These are phyloP conservation scores for Calonectria pteridis DNA, from an alignment of 2,329 filamentous ascomycete species.

Conservation along the genomic window DNA sequence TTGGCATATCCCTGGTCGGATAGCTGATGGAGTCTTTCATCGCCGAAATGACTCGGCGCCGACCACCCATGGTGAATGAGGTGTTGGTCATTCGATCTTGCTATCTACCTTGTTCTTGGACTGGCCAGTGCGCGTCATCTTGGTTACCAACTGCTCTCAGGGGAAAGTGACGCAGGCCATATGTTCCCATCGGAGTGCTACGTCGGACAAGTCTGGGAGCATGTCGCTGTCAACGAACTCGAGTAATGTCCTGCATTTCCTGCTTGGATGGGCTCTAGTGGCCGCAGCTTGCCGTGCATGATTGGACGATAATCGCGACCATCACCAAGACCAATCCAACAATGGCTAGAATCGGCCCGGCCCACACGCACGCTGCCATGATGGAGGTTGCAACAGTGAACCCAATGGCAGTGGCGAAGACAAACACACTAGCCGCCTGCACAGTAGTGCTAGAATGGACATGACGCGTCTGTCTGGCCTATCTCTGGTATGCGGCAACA, in stretches of 20 bases:
- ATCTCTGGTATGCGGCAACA: too few relatives aligned
- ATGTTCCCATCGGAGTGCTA: neutral
- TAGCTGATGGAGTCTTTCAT: neutral
- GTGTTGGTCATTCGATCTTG: neutral
- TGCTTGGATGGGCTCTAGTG: neutral
- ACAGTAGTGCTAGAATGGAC: neutral
- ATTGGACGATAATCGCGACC: too few relatives aligned
- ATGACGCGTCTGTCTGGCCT: neutral
- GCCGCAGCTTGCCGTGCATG: neutral
- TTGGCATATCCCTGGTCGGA: neutral
- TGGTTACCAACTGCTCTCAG: too few relatives aligned
- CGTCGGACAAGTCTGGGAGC: too few relatives aligned
- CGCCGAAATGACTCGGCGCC: neutral
- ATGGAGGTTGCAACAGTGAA: neutral
- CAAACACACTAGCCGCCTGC: neutral
- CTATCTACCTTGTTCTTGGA: too few relatives aligned
- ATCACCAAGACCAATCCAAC: too few relatives aligned
- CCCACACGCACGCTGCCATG: neutral
- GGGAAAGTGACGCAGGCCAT: neutral
- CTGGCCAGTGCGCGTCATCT: neutral
- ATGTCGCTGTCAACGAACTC: neutral
- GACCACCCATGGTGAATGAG: neutral
- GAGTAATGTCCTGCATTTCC: neutral
- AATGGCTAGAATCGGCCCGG: neutral
- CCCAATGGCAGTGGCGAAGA: neutral